phyloP scores from a whole-genome alignment of 202 grass and related monocot genomes.

The Zizania palustris region DNA sequence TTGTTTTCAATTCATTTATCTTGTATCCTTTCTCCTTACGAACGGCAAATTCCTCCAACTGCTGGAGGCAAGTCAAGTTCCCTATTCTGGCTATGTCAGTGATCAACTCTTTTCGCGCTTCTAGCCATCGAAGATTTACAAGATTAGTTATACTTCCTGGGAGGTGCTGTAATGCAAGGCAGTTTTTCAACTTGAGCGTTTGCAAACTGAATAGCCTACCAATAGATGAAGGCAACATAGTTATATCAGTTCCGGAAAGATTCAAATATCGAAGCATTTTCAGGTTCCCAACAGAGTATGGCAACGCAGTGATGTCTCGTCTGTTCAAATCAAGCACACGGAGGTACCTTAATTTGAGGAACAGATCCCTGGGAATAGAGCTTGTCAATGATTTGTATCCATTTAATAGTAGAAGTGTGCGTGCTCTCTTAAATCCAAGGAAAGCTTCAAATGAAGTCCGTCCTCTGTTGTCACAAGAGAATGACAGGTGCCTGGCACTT shows the following conservation, averaged over 20 bases:
- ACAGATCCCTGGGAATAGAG: conserved; percentile 51
- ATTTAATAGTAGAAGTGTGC: conserved; percentile 57
- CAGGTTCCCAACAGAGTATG: conserved; percentile 67
- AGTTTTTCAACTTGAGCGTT: conserved; percentile 58
- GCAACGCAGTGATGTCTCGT: conserved; percentile 59
- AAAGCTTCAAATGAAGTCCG: conserved; percentile 55
- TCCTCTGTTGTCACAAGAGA: conserved; percentile 58
- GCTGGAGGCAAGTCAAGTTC: conserved; percentile 59
- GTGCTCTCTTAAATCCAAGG: conserved; percentile 52
- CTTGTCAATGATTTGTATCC: conserved; percentile 67
- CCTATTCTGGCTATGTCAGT: conserved; percentile 55
- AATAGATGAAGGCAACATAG: conserved; percentile 54
- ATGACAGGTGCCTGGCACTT: conserved; percentile 60
- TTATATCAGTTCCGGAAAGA: conserved; percentile 55
- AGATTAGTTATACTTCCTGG: conserved; percentile 63
- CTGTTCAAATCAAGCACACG: conserved; percentile 63
- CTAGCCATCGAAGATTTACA: conserved; percentile 62
- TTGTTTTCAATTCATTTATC: conserved; percentile 65
- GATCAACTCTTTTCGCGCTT: conserved; percentile 58
- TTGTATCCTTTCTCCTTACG: conserved; percentile 59
- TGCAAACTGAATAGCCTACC: conserved; percentile 63
- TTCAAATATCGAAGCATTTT: conserved; percentile 80
- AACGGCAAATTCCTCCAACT: conserved; percentile 67
- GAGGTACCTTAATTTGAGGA: conserved; percentile 56
- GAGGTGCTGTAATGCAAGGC: conserved; percentile 46